Base-by-base conservation (phyloP, 768 basidiomycete genomes). In the Tubosaeta sp. region DNA sequence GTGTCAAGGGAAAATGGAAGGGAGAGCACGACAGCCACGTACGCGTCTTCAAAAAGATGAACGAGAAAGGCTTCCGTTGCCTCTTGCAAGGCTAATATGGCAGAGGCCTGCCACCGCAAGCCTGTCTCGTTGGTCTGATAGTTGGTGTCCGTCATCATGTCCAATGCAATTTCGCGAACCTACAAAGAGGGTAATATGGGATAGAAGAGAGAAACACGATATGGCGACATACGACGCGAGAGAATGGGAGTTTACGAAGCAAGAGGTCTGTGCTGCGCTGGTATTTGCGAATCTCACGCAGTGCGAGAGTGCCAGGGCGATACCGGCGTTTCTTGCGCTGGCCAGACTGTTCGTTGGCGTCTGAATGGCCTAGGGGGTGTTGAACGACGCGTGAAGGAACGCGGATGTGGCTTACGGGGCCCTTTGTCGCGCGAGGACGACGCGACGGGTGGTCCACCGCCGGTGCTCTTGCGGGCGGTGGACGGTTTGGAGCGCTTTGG, bases 11-110 rank as follows among this genome's bases (percentile, higher is more conserved):
- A 35, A 19, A 52, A 22, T 27, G 18, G 4, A 32, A 22, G 7
- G n/a, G 16, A 19, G 9, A 1, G 38, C 21, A 13, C 27, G 18
- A 42, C 46, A 29, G 39, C 8, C 24, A 90, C 94, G 75, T 69
- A 97, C 91, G 95, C 93, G 71, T 99, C 96, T 71, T 99, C 96
- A 56, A 99, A 98, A 39, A 98, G 72, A 71, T 98, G 94, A 18
- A 99, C 91, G 16, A 98, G 76, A 61, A 82, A 96, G 13, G 94
- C 92, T 68, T 96, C 94, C 21, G 94, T 92, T 12, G 96, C 96
- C 70, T 99, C 96, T 63, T 99, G 96, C 54, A 99, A 69, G 2
- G 96, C 96, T 61, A 94, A 65, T 50, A 99, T 77, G 6, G 96
- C 96, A 6, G 93, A 91, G 55, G 84, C 91, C 69, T 99, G 96